Evolutionary conservation across 352 stramenopile genomes (phyloP).

Genomic region (Globisporangium spiculum): DNA sequence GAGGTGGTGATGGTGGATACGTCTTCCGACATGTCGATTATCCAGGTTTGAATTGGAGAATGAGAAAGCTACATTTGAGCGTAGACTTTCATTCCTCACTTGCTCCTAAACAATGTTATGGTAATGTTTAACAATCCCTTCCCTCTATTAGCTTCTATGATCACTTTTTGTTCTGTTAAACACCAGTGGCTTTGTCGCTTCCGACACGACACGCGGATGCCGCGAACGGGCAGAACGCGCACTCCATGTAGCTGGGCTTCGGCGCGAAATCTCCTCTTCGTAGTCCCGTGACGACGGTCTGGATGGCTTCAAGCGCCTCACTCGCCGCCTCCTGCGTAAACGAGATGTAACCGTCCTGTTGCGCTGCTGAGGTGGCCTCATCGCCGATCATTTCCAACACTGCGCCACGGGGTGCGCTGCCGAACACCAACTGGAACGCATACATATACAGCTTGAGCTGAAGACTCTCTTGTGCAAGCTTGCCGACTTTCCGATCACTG

Average conservation of each 20-base stretch:
- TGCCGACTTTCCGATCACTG: constrained; percentile 43
- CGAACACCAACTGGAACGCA: constrained; percentile 60
- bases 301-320: constrained; percentile 38
- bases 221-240: constrained; percentile 69
- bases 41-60: constrained; percentile 6
- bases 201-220: constrained; percentile 48
- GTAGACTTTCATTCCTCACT: background rate
- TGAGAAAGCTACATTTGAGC: background rate
- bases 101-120: background rate
- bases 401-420: constrained; percentile 45
- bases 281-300: constrained; percentile 34
- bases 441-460: constrained; percentile 86
- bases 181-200: constrained; percentile 9
- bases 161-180: background rate
- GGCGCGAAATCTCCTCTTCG: constrained; percentile 49
- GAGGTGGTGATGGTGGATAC: background rate
- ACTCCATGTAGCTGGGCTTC: constrained; percentile 58
- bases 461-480: constrained; percentile 58
- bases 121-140: background rate
- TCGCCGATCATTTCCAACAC: constrained; percentile 59
- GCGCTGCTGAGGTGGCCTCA: background rate
- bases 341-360: constrained; percentile 38
- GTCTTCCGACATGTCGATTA: background rate
- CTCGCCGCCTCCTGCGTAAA: constrained; percentile 30
- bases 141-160: background rate